Evolutionary conservation across 257 asterid species (phyloP).

Genomic region (Cinchona pubescens): DNA sequence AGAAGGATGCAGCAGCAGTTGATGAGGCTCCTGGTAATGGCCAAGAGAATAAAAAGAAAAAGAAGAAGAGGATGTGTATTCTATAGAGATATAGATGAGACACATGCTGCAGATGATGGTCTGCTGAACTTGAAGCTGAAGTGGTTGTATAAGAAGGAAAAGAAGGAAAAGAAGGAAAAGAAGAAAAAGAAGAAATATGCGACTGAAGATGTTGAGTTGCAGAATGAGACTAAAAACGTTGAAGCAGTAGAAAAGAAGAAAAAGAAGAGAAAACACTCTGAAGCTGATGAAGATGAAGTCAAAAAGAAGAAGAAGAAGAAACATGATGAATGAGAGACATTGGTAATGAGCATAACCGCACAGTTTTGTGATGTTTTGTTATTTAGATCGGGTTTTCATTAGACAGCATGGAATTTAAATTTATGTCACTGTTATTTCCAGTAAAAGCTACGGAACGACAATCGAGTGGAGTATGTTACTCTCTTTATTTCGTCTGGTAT

Average conservation of each 20-base stretch:
- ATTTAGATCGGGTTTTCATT: neutral
- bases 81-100: slow-evolving; percentile 36
- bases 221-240: slow-evolving; percentile 27
- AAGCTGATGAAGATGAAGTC: slow-evolving; percentile 32
- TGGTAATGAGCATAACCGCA: neutral
- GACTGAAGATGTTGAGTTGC: slow-evolving; percentile 27
- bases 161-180: slow-evolving; percentile 54
- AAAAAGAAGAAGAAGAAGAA: slow-evolving; percentile 57
- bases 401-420: neutral
- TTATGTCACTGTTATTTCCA: neutral
- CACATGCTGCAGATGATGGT: slow-evolving; percentile 7
- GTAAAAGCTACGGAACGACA: too few species aligned
- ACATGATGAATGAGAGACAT: slow-evolving; percentile 36
- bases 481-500: too few species aligned
- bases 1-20: slow-evolving; percentile 24
- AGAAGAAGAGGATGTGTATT: slow-evolving; percentile 32
- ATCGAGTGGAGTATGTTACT: too few species aligned
- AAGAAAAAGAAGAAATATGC: slow-evolving; percentile 47
- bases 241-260: slow-evolving; percentile 38
- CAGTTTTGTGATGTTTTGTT: neutral
- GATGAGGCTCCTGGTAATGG: slow-evolving; percentile 31
- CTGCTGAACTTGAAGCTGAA: slow-evolving; percentile 38
- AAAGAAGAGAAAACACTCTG: slow-evolving; percentile 66
- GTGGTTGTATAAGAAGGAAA: slow-evolving; percentile 40
- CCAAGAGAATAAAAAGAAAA: slow-evolving; percentile 44